These are phyloP conservation scores for Boletus sp. DNA, from an alignment of 1,284 basidiomycete species.

Conservation along the genomic window DNA sequence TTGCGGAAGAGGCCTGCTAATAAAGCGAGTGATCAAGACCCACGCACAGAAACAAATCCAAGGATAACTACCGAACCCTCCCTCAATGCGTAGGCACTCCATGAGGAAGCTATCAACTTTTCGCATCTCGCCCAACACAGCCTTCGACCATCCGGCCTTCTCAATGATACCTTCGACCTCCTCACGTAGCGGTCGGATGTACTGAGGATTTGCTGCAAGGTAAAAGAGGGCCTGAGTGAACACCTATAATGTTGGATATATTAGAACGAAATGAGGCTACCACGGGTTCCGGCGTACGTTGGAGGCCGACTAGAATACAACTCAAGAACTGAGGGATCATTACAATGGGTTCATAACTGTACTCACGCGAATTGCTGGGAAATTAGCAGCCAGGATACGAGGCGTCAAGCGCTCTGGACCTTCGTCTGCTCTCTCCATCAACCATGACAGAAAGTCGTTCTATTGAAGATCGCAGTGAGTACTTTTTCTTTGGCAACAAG, in stretches of 20 bases:
- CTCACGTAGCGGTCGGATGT: slow-evolving; percentile 38
- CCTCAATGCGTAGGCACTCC: slow-evolving; percentile 38
- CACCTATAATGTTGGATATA: too few species aligned
- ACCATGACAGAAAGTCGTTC: slow-evolving; percentile 45
- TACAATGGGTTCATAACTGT: slow-evolving; percentile 16
- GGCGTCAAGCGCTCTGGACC: slow-evolving; percentile 30
- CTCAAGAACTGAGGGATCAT: too few species aligned
- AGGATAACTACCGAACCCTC: slow-evolving; percentile 1
- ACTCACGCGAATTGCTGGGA: slow-evolving; percentile 37
- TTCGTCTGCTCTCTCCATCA: slow-evolving; percentile 39
- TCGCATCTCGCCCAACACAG: slow-evolving; percentile 37
- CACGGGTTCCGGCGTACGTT: slow-evolving; percentile 7
- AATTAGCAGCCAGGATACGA: slow-evolving; percentile 36
- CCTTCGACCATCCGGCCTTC: slow-evolving; percentile 43
- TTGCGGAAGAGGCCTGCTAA: background rate
- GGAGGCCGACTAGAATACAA: slow-evolving; percentile 11
- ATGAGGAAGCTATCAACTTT: slow-evolving; percentile 46
- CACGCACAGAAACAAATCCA: background rate
- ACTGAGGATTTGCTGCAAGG: slow-evolving; percentile 38
- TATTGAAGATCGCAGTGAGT: slow-evolving; percentile 11
- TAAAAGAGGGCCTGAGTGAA: slow-evolving; percentile 38
- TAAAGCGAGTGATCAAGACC: background rate
- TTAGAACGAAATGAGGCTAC: background rate
- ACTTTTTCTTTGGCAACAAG: background rate
- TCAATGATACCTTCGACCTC: slow-evolving; percentile 38